A percentile compares a stretch with the other conserved stretches of the same genome.
These are phyloP conservation scores for Mycena chlorophos DNA, from an alignment of 768 basidiomycete genomes.

Conservation along the genomic window DNA sequence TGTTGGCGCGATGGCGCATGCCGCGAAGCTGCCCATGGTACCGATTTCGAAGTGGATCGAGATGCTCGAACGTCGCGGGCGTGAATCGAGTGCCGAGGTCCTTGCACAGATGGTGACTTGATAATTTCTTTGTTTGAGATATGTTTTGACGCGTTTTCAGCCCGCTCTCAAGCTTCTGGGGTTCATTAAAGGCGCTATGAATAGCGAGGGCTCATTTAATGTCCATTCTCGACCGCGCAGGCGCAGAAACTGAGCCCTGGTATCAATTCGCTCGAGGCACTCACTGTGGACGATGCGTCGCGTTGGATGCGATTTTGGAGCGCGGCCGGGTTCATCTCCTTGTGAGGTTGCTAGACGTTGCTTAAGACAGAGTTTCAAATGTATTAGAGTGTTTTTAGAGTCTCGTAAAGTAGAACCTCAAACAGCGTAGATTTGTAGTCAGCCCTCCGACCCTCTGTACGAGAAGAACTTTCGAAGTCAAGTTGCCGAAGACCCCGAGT, in stretches of 20 bases:
- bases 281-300: neutral
- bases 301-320: constrained; percentile 9
- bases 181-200: constrained; percentile 1
- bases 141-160: neutral
- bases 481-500: too few species aligned
- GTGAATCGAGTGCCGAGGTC: neutral
- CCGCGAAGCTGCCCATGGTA: constrained; percentile 2
- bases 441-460: too few species aligned
- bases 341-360: too few species aligned
- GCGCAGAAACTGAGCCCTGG: constrained; percentile 1
- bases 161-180: constrained; percentile 11
- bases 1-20: neutral
- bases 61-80: neutral
- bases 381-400: too few species aligned
- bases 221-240: constrained; percentile 1
- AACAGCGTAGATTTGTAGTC: too few species aligned
- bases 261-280: neutral
- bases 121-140: neutral
- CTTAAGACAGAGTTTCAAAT: too few species aligned
- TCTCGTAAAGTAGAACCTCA: too few species aligned
- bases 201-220: neutral
- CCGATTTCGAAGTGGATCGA: constrained; percentile 6
- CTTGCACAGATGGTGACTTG: constrained; percentile 6
- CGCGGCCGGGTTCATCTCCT: neutral
- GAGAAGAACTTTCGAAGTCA: too few species aligned